Evolutionary conservation across 1,284 basidiomycete species (phyloP).

Genomic region (Cryptococcus sp.): DNA sequence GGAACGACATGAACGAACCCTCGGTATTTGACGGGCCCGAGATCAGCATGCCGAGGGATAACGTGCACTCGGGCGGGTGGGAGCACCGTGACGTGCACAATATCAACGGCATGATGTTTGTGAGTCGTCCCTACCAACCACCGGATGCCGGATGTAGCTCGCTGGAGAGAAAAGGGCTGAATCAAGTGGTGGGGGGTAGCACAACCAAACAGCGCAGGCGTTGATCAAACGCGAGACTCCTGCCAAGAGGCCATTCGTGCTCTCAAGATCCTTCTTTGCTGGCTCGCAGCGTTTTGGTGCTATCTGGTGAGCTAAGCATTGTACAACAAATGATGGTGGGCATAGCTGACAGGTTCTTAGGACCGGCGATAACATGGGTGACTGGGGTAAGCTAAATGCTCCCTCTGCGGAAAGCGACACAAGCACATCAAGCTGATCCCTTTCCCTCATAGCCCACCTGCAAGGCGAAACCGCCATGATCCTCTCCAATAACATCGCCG

Average conservation of each 20-base stretch:
- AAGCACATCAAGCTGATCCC: background rate
- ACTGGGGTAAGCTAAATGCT: conserved; percentile 61
- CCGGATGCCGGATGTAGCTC: background rate
- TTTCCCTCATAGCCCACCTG: conserved; percentile 72
- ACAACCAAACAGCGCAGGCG: conserved; percentile 82
- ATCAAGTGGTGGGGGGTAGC: conserved; percentile 51
- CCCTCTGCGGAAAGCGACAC: background rate
- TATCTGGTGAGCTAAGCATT: conserved; percentile 64
- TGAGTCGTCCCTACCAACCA: conserved; percentile 19
- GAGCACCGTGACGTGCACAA: conserved; percentile 84
- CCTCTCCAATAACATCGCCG: conserved; percentile 83
- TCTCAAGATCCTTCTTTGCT: conserved; percentile 91
- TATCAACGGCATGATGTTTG: conserved; percentile 53
- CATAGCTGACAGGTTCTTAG: conserved; percentile 10
- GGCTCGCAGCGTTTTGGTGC: conserved; percentile 95
- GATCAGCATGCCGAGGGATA: conserved; percentile 94
- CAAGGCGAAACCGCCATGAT: conserved; percentile 92
- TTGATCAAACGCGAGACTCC: conserved; percentile 70
- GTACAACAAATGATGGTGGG: background rate
- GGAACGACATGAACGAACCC: conserved; percentile 99
- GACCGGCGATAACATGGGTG: conserved; percentile 95
- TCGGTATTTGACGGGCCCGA: conserved; percentile 98
- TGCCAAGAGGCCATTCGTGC: conserved; percentile 83
- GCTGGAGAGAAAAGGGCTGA: background rate
- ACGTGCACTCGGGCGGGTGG: conserved; percentile 84